These are phyloP conservation scores for Agaricus bisporus DNA, from an alignment of 768 basidiomycete genomes.

Conservation along the genomic window DNA sequence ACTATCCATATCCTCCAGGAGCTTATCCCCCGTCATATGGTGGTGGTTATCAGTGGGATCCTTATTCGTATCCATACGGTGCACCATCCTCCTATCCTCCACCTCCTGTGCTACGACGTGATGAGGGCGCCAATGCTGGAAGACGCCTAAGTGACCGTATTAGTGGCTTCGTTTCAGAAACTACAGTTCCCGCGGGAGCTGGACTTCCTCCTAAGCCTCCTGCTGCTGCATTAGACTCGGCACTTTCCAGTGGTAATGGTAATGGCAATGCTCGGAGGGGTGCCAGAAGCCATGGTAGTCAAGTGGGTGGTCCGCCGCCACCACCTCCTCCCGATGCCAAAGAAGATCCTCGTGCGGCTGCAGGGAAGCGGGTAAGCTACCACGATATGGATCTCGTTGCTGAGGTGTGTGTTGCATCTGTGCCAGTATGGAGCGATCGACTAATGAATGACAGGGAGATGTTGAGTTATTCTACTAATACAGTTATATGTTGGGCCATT, in stretches of 20 bases:
- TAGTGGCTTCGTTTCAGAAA: conserved; percentile 59
- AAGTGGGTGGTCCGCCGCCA: conserved; percentile 51
- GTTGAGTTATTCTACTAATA: conserved; percentile 50
- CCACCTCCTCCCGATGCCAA: conserved; percentile 85
- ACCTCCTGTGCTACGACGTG: conserved; percentile 38
- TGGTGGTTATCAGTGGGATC: conserved; percentile 35
- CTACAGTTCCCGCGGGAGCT: conserved; percentile 53
- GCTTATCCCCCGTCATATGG: conserved; percentile 42
- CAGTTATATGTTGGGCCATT: conserved; percentile 4
- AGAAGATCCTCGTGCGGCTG: conserved; percentile 88
- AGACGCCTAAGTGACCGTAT: conserved; percentile 76
- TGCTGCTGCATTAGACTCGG: conserved; percentile 44
- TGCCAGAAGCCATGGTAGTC: conserved; percentile 26
- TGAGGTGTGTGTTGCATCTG: conserved; percentile 39
- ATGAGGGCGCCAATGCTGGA: conserved; percentile 45
- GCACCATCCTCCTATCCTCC: conserved; percentile 29
- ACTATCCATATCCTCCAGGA: conserved; percentile 25
- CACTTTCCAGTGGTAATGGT: conserved; percentile 46
- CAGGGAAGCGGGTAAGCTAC: conserved; percentile 86
- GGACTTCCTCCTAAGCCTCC: conserved; percentile 79
- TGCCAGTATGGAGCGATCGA: conserved; percentile 9
- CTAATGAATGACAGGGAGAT: conserved; percentile 39
- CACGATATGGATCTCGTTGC: conserved; percentile 94
- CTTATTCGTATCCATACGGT: conserved; percentile 29
- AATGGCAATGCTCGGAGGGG: conserved; percentile 34